Percentiles rank a stretch among this genome's conserved stretches.
Evolutionary conservation across 1,284 basidiomycete species (phyloP).

Genomic region (Ceratobasidium sp.): DNA sequence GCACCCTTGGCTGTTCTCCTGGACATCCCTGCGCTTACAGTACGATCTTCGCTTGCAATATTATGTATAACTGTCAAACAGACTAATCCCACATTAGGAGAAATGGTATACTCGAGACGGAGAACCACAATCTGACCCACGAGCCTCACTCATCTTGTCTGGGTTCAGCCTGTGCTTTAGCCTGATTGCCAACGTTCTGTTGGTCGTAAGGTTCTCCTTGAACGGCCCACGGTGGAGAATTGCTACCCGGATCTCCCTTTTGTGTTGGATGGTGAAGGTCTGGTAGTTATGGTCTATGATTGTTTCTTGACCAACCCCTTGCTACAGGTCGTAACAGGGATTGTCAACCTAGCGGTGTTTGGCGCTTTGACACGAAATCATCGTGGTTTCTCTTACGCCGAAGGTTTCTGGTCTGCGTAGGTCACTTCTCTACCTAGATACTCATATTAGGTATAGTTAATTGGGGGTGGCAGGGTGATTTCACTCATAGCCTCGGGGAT

Average conservation of each 20-base stretch:
- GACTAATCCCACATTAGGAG: slow-evolving; percentile 50
- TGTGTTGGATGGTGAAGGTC: slow-evolving; percentile 58
- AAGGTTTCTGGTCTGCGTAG: slow-evolving; percentile 59
- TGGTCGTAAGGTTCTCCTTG: slow-evolving; percentile 58
- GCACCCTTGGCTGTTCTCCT: slow-evolving; percentile 58
- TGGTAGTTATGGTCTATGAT: not conserved
- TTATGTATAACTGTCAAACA: slow-evolving; percentile 51
- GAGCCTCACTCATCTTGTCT: slow-evolving; percentile 55
- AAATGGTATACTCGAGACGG: slow-evolving; percentile 55
- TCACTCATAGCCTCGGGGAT: slow-evolving; percentile 55
- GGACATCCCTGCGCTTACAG: slow-evolving; percentile 59
- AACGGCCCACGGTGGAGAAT: slow-evolving; percentile 52
- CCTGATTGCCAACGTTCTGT: slow-evolving; percentile 57
- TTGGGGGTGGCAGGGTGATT: slow-evolving; percentile 51
- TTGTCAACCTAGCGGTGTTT: slow-evolving; percentile 57
- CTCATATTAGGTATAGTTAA: not conserved
- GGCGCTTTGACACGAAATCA: slow-evolving; percentile 54
- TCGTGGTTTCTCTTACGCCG: slow-evolving; percentile 53
- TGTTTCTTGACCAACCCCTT: not conserved
- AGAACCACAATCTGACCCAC: slow-evolving; percentile 52
- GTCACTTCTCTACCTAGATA: slow-evolving; percentile 15
- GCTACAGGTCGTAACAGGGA: slow-evolving; percentile 52
- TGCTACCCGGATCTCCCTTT: slow-evolving; percentile 54
- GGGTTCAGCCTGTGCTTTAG: slow-evolving; percentile 57
- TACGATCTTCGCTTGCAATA: slow-evolving; percentile 46